Base-by-base conservation (phyloP, 176 grass and related monocot genomes). In the Rhynchospora pubera region DNA sequence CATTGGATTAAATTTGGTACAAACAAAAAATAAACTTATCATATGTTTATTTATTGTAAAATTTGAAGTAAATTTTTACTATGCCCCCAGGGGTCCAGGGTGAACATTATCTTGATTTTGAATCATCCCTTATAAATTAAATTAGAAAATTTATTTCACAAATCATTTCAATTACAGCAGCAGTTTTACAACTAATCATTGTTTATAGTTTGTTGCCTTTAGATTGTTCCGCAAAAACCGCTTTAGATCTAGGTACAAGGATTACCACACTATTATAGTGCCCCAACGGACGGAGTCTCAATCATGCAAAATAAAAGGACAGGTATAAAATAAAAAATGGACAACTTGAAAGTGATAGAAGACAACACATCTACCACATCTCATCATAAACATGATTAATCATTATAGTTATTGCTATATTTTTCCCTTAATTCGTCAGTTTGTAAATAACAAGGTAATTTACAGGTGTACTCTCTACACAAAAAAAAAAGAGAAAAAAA, bases 401-500 rank as follows among this genome's bases (percentile, higher is more conserved):
- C 72, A 76, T 76, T 47, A 76, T 77, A 56, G 50, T 77, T 77
- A 77, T 77, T 77, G 72, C 46, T 52, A 2, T 56, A 16, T 77
- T 51, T 52, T 52, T 50, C 24, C 24, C 24, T 56, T 56, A 55
- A 32, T 61, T 77, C 45, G 44, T 82, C 61, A 52, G 59, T 82
- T 46, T 82, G 59, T 65, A 64, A 82, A 51, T 57, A 79, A 91
- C n/a, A 71, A 87, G 45, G 43, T 47, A 73, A 87, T 93, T 85
- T 94, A 91, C 92, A 91, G 57, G 85, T 87, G 75, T 87, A 85
- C 69, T 82, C 82, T 48, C 82, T 91, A 93, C 78, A 80, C 57
- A 62, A 42, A 80, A 14, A 4, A 46, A 74, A 60, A 9, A n/a
- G n/a, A n/a, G n/a, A n/a, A 23, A 16, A 79, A 79, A 81, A 82